A percentile compares a stretch with the other conserved stretches of the same genome.
Evolutionary conservation across 2,329 filamentous ascomycete species (phyloP).

Genomic region (Bimuria novae-zelandiae): DNA sequence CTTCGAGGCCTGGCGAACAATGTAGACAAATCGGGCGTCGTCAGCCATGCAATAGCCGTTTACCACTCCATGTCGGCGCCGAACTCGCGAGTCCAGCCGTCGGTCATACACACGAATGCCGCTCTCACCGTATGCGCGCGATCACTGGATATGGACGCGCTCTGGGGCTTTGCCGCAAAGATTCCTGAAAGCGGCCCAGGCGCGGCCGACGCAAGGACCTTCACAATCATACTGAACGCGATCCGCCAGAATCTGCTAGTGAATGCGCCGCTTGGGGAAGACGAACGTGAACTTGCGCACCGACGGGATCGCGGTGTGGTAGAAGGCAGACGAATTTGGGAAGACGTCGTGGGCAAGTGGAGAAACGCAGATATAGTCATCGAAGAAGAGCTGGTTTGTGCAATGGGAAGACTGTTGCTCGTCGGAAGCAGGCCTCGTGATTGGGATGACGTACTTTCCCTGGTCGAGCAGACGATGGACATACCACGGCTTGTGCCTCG

Average conservation of each 20-base stretch:
- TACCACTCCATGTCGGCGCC: conserved; percentile 75
- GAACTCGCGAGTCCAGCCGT: conserved; percentile 68
- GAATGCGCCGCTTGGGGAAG: conserved; percentile 32
- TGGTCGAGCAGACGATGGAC: conserved; percentile 82
- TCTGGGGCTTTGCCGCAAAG: conserved; percentile 77
- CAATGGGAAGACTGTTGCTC: conserved; percentile 81
- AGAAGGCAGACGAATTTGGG: conserved; percentile 78
- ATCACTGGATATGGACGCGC: conserved; percentile 74
- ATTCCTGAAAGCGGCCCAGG: conserved; percentile 67
- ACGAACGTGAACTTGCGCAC: conserved; percentile 29
- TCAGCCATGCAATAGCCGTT: conserved; percentile 71
- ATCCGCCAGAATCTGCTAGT: conserved; percentile 54
- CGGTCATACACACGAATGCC: conserved; percentile 84
- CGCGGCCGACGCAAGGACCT: conserved; percentile 73
- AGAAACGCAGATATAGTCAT: conserved; percentile 69
- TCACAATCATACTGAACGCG: conserved; percentile 80
- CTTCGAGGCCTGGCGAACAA: conserved; percentile 74
- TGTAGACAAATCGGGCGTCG: conserved; percentile 61
- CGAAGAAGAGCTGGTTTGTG: conserved; percentile 77
- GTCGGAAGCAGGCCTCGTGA: conserved; percentile 64
- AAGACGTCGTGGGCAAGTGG: conserved; percentile 79
- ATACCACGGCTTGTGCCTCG: conserved; percentile 62
- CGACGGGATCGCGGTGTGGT: conserved; percentile 56
- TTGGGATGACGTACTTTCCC: conserved; percentile 71
- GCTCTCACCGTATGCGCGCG: conserved; percentile 80